Evolutionary conservation across 2,329 filamentous ascomycete genomes (phyloP).

Genomic region (Cladosporium velox): DNA sequence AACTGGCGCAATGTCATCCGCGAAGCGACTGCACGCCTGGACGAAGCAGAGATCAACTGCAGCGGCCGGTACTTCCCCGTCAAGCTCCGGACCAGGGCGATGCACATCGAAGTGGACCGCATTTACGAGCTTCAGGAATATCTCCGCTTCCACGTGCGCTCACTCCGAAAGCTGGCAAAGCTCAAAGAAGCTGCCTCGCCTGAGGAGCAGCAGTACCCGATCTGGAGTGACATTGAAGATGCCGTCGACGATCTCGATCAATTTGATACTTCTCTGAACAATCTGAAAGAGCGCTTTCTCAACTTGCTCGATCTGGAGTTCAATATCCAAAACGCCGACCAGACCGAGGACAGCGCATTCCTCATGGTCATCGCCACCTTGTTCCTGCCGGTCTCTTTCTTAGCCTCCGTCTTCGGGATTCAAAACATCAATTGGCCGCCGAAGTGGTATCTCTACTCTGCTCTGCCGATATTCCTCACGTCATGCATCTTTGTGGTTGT

Average conservation of each 20-base stretch:
- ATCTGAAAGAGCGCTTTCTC: constrained; percentile 41
- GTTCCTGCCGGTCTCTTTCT: constrained; percentile 40
- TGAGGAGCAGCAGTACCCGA: constrained; percentile 35
- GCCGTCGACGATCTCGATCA: constrained; percentile 41
- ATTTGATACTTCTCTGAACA: constrained; percentile 37
- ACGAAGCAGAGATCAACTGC: constrained; percentile 40
- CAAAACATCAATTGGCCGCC: constrained; percentile 36
- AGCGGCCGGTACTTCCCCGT: constrained; percentile 38
- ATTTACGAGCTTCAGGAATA: constrained; percentile 42
- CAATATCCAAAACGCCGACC: constrained; percentile 41
- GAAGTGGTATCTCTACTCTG: constrained; percentile 39
- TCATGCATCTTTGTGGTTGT: constrained; percentile 33
- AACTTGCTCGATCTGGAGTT: constrained; percentile 44
- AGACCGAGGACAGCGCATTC: constrained; percentile 39
- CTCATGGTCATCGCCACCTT: constrained; percentile 39
- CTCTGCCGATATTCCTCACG: constrained; percentile 36
- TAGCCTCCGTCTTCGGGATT: constrained; percentile 40
- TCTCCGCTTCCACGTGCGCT: constrained; percentile 38
- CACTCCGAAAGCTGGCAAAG: constrained; percentile 40
- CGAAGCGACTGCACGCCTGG: constrained; percentile 37
- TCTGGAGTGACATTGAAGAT: constrained; percentile 41
- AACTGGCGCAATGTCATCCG: constrained; percentile 43
- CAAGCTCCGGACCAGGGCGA: constrained; percentile 24
- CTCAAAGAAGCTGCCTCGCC: constrained; percentile 35
- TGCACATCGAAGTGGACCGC: constrained; percentile 35